Evolutionary conservation across 1,284 basidiomycete genomes (phyloP).

Genomic region (Ganoderma resinaceum): DNA sequence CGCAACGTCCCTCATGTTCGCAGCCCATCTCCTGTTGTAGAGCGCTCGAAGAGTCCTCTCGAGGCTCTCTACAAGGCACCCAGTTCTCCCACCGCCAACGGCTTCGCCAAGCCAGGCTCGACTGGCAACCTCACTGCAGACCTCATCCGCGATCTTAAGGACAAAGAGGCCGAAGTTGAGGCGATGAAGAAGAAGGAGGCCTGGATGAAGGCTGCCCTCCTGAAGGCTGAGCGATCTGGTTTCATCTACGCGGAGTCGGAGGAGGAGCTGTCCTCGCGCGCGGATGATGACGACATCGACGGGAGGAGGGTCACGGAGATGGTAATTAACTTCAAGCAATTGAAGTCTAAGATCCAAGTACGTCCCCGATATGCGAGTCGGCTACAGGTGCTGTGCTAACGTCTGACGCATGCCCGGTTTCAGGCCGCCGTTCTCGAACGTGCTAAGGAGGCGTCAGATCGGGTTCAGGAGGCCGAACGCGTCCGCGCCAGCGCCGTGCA

Average conservation of each 20-base stretch:
- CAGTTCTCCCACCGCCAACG: slow-evolving; percentile 64
- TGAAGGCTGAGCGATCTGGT: slow-evolving; percentile 82
- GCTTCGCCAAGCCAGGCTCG: slow-evolving; percentile 59
- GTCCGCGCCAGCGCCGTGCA: slow-evolving; percentile 84
- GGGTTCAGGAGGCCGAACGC: slow-evolving; percentile 83
- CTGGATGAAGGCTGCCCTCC: slow-evolving; percentile 88
- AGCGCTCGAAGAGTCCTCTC: slow-evolving; percentile 57
- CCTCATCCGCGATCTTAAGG: slow-evolving; percentile 78
- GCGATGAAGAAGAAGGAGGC: slow-evolving; percentile 78
- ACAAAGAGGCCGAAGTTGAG: slow-evolving; percentile 85
- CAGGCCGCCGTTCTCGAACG: slow-evolving; percentile 80
- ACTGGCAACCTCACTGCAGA: slow-evolving; percentile 77
- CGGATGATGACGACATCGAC: slow-evolving; percentile 43
- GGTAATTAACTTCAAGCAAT: slow-evolving; percentile 87
- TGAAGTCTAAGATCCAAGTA: slow-evolving; percentile 90
- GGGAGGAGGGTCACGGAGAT: slow-evolving; percentile 69
- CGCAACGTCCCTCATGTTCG: slow-evolving; percentile 59
- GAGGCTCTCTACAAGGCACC: slow-evolving; percentile 67
- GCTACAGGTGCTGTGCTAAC: slow-evolving; percentile 8
- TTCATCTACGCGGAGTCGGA: slow-evolving; percentile 69
- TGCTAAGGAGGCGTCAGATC: slow-evolving; percentile 79
- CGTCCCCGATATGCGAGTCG: slow-evolving; percentile 35
- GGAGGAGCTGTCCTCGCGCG: slow-evolving; percentile 48
- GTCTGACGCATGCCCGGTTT: slow-evolving; percentile 10
- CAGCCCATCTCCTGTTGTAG: slow-evolving; percentile 63